Conservation (phyloP, 352 stramenopile genomes). For the Pythium dissotocum region DNA sequence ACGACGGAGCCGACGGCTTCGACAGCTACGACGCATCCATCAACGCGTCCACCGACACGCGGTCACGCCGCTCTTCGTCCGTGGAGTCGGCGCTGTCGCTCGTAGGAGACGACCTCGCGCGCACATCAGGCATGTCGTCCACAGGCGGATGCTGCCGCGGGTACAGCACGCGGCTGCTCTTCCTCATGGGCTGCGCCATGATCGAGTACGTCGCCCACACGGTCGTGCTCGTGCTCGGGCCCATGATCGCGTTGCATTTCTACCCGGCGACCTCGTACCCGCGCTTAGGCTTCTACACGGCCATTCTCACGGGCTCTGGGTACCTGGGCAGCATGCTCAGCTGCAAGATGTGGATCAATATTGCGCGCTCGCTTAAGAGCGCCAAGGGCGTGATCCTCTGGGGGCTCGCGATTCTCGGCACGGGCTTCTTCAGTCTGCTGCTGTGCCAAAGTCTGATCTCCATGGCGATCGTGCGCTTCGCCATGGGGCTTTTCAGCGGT, state of each 20-base stretch:
- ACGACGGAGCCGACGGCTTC: not conserved
- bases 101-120: conserved; percentile 23
- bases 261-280: conserved; percentile 74
- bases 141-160: conserved; percentile 53
- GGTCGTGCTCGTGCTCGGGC: conserved; percentile 65
- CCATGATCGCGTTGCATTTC: conserved; percentile 78
- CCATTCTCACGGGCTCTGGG: conserved; percentile 61
- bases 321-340: conserved; percentile 72
- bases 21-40: conserved; percentile 1
- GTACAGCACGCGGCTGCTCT: conserved; percentile 72
- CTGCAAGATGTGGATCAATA: conserved; percentile 81
- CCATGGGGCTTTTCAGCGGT: conserved; percentile 72
- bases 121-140: conserved; percentile 17
- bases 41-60: conserved; percentile 1
- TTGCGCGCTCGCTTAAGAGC: conserved; percentile 69
- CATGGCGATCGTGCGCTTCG: conserved; percentile 79
- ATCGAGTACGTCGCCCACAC: conserved; percentile 79
- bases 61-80: conserved; percentile 25
- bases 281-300: conserved; percentile 76
- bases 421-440: conserved; percentile 71
- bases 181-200: conserved; percentile 78
- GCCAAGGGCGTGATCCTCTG: conserved; percentile 83
- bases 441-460: conserved; percentile 75
- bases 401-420: conserved; percentile 65
- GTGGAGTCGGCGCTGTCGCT: conserved; percentile 30